Evolutionary conservation across 306 rosid genomes (phyloP), one percentile per base, ranked within the genome.

Genomic region (Astragalus glycyphyllos): DNA sequence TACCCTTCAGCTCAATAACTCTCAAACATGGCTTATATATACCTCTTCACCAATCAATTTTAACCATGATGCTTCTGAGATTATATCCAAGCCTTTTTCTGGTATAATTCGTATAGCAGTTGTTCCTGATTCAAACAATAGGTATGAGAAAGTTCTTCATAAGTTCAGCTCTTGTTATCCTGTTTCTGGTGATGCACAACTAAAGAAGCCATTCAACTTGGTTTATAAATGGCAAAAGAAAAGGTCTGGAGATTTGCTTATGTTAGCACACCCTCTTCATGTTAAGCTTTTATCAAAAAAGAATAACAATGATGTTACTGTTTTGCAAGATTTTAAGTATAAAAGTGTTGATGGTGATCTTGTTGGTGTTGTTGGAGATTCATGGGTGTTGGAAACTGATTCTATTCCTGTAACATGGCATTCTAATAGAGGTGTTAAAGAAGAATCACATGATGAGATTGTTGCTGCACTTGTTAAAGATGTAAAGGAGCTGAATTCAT

Each of bases 221-320:
- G 88, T 82, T 13, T 92, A 92, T 62, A 83, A 78, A 76, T 92
- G 96, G 96, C 82, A 86, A 57, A 92, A 62, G 82, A 81, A 76
- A 53, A 86, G 92, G 1, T 86, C 83, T 75, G 97, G 96, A 0
- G 88, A 85, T 44, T 70, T 90, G 81, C 88, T 90, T 11, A 83
- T 92, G 87, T 78, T 92, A 6, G 97, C 98, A 23, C 98, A 92
- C 68, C 96, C 97, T 82, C 87, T 90, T 13, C 98, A 92, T 88
- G 72, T 82, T 9, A 75, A 81, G 58, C 88, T 92, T 3, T 57
- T 90, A 0, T n/a, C 78, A 42, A 3, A 23, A 13, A 34, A 62
- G 2, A 49, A 41, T 12, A 60, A 20, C 0, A 40, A 73, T 54
- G 31, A 38, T 12, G 79, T 82, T 3, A 77, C 80, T 49, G 75